A percentile compares a stretch with the other conserved stretches of the same genome.
phyloP scores from a whole-genome alignment of 2,329 filamentous ascomycete species.

The Capronia coronata region DNA sequence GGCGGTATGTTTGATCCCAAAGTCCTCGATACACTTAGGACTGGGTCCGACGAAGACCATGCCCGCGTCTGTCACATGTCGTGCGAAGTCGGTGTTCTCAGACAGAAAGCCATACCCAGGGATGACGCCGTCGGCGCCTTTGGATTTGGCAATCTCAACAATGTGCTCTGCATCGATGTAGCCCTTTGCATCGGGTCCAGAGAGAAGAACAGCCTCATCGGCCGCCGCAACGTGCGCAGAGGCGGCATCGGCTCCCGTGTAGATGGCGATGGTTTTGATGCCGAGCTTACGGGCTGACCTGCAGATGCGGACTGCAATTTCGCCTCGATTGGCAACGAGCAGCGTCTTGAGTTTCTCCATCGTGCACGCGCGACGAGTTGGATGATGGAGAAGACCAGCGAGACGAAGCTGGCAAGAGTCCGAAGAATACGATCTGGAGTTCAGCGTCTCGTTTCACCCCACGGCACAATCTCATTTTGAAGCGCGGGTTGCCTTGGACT shows the following conservation, averaged over 20 bases:
- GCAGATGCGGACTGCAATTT: conserved; percentile 51
- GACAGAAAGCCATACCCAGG: conserved; percentile 63
- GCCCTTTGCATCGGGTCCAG: conserved; percentile 43
- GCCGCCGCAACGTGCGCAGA: conserved; percentile 51
- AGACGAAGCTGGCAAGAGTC: too few species aligned
- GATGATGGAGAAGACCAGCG: not conserved
- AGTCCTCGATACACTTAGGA: conserved; percentile 47
- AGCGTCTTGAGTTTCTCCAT: conserved; percentile 44
- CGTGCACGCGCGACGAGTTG: not conserved
- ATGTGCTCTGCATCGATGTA: conserved; percentile 39
- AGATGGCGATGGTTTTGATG: conserved; percentile 52
- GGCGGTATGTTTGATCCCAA: conserved; percentile 56
- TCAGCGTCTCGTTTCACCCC: too few species aligned
- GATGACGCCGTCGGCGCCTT: conserved; percentile 52
- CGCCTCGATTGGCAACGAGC: conserved; percentile 55
- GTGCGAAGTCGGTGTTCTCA: conserved; percentile 58
- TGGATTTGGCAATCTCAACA: conserved; percentile 47
- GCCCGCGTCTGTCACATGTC: conserved; percentile 47
- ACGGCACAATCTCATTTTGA: too few species aligned
- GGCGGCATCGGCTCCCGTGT: conserved; percentile 50
- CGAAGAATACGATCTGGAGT: too few species aligned
- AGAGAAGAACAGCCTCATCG: conserved; percentile 48
- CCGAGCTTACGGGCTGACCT: conserved; percentile 41
- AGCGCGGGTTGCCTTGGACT: too few species aligned
- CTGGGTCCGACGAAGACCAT: conserved; percentile 56